Conservation (phyloP, 2,329 filamentous ascomycete genomes). For the Epichloe glyceriae region DNA sequence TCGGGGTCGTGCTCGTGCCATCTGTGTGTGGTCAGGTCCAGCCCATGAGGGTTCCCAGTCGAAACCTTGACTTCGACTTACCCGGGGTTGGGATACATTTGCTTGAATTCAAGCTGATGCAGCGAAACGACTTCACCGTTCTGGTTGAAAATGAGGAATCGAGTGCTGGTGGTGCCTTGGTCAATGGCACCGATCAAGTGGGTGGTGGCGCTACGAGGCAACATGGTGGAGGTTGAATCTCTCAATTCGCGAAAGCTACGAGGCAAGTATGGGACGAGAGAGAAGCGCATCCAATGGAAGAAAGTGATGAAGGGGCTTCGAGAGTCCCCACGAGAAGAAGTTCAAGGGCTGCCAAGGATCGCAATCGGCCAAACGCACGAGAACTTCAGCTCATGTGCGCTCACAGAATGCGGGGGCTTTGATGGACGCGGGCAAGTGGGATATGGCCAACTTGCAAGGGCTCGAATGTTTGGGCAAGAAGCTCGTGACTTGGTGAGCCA, state of each 20-base stretch:
- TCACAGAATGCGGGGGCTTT: background rate
- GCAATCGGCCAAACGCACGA: too few relatives aligned
- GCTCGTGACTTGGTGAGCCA: background rate
- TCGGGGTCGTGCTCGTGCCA: conserved; percentile 79
- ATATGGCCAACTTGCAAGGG: background rate
- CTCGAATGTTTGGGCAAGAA: background rate
- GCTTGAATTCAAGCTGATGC: conserved; percentile 64
- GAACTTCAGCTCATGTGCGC: too few relatives aligned
- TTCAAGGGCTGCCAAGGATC: background rate
- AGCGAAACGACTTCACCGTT: conserved; percentile 55
- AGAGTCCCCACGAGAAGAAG: background rate
- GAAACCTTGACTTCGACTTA: conserved; percentile 20
- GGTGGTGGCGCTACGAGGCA: conserved; percentile 15
- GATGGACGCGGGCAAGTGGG: conserved; percentile 3
- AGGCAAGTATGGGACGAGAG: conserved; percentile 9
- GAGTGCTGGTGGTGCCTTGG: conserved; percentile 65
- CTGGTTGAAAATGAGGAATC: conserved; percentile 67
- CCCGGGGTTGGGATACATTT: conserved; percentile 65
- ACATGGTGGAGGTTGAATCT: conserved; percentile 16
- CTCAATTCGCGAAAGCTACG: conserved; percentile 5
- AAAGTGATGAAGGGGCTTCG: background rate
- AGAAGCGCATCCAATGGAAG: conserved; percentile 11
- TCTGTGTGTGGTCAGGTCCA: conserved; percentile 28
- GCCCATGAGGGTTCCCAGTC: conserved; percentile 12
- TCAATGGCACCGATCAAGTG: conserved; percentile 72